Evolutionary conservation across 23 red algal species (phyloP).

Genomic region (Cyanidiococcus yangmingshanensis): DNA sequence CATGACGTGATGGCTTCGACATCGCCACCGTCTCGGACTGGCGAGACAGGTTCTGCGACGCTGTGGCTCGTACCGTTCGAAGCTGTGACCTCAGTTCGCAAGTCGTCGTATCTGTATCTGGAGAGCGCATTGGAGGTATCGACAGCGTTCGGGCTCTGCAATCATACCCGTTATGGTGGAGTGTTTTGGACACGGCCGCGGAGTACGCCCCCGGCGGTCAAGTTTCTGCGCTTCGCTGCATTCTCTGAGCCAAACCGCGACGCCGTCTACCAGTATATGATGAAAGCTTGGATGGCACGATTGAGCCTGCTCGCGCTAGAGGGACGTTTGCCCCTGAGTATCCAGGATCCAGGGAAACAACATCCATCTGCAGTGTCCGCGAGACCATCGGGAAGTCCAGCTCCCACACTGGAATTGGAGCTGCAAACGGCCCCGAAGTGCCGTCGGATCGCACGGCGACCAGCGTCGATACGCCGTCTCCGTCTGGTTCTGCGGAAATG

Average conservation of each 20-base stretch:
- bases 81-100: constrained; percentile 5
- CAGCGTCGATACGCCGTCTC: not conserved
- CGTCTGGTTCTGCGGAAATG: not conserved
- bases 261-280: not conserved
- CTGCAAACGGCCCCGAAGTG: not conserved
- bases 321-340: not conserved
- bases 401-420: not conserved
- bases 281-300: constrained; percentile 18
- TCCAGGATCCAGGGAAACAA: not conserved
- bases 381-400: not conserved
- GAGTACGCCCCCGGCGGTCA: not conserved
- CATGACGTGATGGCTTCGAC: not conserved
- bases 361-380: not conserved
- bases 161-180: not conserved
- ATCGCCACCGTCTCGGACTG: not conserved
- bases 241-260: constrained; percentile 13
- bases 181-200: not conserved
- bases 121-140: constrained; percentile 3
- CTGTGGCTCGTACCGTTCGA: constrained; percentile 10
- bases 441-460: not conserved
- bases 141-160: not conserved
- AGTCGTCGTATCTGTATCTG: constrained; percentile 16
- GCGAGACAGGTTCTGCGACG: not conserved
- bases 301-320: constrained; percentile 18
- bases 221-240: not conserved